A percentile compares a stretch with the other conserved stretches of the same genome.
phyloP scores from a whole-genome alignment of 2,329 filamentous ascomycete genomes.

The Mollisiaceae sp. region DNA sequence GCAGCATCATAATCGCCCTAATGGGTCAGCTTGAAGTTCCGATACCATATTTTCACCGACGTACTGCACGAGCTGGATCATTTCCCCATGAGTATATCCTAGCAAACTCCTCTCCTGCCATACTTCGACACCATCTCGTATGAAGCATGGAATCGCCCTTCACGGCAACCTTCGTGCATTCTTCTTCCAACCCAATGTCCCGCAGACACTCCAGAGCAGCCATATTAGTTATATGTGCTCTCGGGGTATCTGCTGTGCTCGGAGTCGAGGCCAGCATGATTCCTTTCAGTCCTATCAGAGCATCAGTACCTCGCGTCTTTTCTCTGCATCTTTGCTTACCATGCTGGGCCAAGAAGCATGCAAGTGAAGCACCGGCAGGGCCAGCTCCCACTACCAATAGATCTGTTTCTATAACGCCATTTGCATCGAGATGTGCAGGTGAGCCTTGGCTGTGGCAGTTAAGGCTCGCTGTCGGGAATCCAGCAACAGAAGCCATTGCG shows the following conservation, averaged over 20 bases:
- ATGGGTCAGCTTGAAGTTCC: not conserved
- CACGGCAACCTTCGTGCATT: constrained; percentile 46
- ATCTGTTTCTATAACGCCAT: constrained; percentile 46
- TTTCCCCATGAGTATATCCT: constrained; percentile 57
- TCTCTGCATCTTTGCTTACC: constrained; percentile 41
- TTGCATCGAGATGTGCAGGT: not conserved
- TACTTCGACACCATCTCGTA: constrained; percentile 57
- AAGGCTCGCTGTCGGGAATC: not conserved
- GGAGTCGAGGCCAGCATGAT: constrained; percentile 57
- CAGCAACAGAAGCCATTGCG: not conserved
- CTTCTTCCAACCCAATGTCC: constrained; percentile 55
- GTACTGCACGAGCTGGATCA: constrained; percentile 50
- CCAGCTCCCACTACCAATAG: constrained; percentile 57
- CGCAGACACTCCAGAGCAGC: constrained; percentile 60
- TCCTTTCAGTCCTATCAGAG: constrained; percentile 52
- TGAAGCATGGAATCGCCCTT: constrained; percentile 52
- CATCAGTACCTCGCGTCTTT: not conserved
- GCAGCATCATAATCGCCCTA: constrained; percentile 51
- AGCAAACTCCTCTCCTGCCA: constrained; percentile 58
- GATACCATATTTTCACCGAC: constrained; percentile 4
- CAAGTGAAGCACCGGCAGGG: constrained; percentile 59
- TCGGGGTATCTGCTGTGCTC: constrained; percentile 59
- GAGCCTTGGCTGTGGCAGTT: not conserved
- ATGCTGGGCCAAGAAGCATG: constrained; percentile 57
- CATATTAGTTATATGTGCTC: constrained; percentile 65